Evolutionary conservation across 805 yeast species (phyloP), one percentile per base, ranked within the genome.

Genomic region (Ogataea methylovora): DNA sequence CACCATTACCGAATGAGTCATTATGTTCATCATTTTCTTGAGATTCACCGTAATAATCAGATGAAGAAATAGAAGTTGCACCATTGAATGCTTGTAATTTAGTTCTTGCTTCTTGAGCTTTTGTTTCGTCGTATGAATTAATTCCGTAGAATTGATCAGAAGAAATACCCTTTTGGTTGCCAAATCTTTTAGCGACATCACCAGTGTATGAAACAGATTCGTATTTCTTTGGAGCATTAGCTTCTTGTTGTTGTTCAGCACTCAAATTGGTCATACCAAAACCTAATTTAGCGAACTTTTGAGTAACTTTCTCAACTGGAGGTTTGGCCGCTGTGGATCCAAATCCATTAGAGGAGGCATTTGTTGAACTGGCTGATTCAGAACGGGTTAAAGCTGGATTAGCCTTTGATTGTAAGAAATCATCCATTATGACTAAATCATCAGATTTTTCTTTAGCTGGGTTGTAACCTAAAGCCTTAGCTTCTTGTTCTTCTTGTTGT

Each of bases 101-200:
- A n/a, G 73, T 53, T 43, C 71, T 71, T 2, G 97, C 97, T 58
- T 87, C 96, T 30, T 69, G 70, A 36, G 81, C 81, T 26, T 84
- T 84, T 2, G 67, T 68, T 44, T 83, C 82, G 50, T 86, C 97
- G 51, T 73, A 85, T 18, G 77, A 64, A 28, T 88, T 90, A 51
- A 95, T 79, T 14, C 96, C 96, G 58, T 92, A 92, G 51, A 74
- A 76, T 63, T 88, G 94, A 60, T 92, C 97, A 2, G 97, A 88
- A 0, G 97, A 92, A 43, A 92, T 92, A 31, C 88, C 95, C 70
- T 85, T 90, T 56, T 88, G 96, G 27, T 64, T 65, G 37, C 97
- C 97, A 54, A 73, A 92, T 63, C 86, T 84, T 50, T 65, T 68
- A 25, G 74, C 76, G 21, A 83, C 83, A 44, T 79, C 79, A 24